phyloP scores from a whole-genome alignment of 805 yeast genomes.

The Candida pini region DNA sequence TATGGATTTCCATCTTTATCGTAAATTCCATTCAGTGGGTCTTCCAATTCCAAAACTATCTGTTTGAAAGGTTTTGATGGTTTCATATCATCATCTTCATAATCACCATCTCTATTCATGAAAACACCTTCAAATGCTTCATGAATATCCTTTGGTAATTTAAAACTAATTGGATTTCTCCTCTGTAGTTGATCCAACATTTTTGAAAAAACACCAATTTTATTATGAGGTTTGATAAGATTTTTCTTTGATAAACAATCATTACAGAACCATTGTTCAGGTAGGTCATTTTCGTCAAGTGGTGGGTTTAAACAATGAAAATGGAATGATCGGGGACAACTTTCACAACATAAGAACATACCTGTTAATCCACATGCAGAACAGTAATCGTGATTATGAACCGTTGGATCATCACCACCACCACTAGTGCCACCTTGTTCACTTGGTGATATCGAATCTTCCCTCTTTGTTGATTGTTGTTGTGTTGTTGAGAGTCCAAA shows the following conservation, averaged over 20 bases:
- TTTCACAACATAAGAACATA: conserved; percentile 85
- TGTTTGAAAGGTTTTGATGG: conserved; percentile 38
- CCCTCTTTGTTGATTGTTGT: conserved; percentile 1
- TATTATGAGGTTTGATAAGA: conserved; percentile 2
- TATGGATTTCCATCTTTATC: conserved; percentile 66
- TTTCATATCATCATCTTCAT: conserved; percentile 55
- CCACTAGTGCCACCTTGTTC: not conserved
- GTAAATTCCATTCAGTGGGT: conserved; percentile 52
- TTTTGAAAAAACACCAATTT: conserved; percentile 46
- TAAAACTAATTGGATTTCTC: conserved; percentile 60
- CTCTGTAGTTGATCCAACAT: conserved; percentile 53
- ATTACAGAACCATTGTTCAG: conserved; percentile 86
- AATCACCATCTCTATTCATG: conserved; percentile 66
- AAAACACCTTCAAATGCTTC: conserved; percentile 70
- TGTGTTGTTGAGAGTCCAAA: conserved; percentile 5
- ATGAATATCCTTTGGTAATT: conserved; percentile 62
- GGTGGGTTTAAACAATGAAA: conserved; percentile 92
- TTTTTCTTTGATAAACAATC: conserved; percentile 53
- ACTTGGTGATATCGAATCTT: conserved; percentile 6
- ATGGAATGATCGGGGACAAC: conserved; percentile 89
- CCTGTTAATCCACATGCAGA: conserved; percentile 89
- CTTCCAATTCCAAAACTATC: conserved; percentile 42
- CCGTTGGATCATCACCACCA: conserved; percentile 13
- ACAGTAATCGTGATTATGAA: conserved; percentile 79
- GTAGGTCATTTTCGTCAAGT: conserved; percentile 61